Percentiles rank a stretch among this genome's conserved stretches.
phyloP scores from a whole-genome alignment of 305 asterid genomes.

The Fraxinus dipetala region DNA sequence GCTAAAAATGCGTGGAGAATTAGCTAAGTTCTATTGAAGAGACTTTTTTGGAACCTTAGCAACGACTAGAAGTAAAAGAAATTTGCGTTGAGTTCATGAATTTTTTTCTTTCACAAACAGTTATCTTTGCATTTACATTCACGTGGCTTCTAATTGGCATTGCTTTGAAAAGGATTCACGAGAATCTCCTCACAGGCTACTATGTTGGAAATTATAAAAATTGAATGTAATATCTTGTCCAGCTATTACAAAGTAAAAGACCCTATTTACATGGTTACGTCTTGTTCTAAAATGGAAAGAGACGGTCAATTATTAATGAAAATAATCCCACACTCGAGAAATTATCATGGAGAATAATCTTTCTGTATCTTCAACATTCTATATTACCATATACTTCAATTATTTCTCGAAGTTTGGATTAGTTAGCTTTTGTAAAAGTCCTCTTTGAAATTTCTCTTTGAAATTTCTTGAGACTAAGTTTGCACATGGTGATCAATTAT shows the following conservation, averaged over 20 bases:
- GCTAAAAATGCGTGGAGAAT: background rate
- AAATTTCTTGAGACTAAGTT: constrained; percentile 19
- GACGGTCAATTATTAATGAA: background rate
- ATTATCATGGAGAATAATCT: background rate
- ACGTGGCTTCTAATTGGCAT: background rate
- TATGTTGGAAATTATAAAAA: background rate
- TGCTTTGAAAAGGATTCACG: background rate
- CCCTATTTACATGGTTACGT: background rate
- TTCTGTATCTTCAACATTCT: background rate
- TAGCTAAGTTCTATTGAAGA: background rate
- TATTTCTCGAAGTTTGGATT: background rate
- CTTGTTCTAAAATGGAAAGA: background rate
- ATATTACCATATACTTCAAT: background rate
- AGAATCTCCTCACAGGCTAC: background rate
- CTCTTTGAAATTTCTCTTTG: constrained; percentile 22
- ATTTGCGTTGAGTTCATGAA: background rate
- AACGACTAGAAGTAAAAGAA: background rate
- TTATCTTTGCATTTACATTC: background rate
- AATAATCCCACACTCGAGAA: background rate
- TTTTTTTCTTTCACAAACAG: background rate
- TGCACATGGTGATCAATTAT: constrained; percentile 6
- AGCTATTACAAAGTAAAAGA: background rate
- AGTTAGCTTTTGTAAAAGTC: background rate
- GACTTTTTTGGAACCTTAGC: background rate
- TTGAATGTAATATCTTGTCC: background rate